Evolutionary conservation across 352 stramenopile species (phyloP).

Genomic region (Globisporangium sylvaticum): DNA sequence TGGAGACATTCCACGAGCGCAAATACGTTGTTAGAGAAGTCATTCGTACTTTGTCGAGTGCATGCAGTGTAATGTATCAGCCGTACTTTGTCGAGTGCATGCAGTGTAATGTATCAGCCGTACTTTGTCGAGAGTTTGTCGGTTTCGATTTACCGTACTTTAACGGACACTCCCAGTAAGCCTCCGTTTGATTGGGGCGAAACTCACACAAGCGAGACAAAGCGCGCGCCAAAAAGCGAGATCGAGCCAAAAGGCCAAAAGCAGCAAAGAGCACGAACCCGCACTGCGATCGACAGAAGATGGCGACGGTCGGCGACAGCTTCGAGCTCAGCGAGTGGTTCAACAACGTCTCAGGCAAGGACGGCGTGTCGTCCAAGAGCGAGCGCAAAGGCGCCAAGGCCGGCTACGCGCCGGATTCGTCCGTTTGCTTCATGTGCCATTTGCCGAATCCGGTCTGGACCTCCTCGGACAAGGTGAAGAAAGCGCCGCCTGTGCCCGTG

Average conservation of each 20-base stretch:
- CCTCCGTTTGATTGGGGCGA: conserved; percentile 17
- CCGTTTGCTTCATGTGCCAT: conserved; percentile 53
- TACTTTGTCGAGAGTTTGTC: conserved; percentile 20
- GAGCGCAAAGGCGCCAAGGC: conserved; percentile 41
- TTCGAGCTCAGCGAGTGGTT: conserved; percentile 86
- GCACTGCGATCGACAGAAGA: conserved; percentile 9
- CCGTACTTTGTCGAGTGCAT: background rate
- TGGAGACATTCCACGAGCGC: background rate
- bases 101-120: conserved; percentile 7
- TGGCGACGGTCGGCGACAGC: conserved; percentile 42
- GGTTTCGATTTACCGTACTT: background rate
- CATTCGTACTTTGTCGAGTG: background rate
- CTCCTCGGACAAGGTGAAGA: conserved; percentile 56
- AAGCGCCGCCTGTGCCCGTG: conserved; percentile 50
- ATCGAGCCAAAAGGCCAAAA: conserved; percentile 2
- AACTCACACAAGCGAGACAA: conserved; percentile 3
- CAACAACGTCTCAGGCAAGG: conserved; percentile 34
- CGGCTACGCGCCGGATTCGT: conserved; percentile 11
- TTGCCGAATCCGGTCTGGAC: conserved; percentile 60
- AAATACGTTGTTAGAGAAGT: background rate
- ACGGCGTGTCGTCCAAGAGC: conserved; percentile 17
- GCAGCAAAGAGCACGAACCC: background rate
- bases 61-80: background rate
- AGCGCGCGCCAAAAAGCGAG: conserved; percentile 16
- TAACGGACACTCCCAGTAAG: conserved; percentile 7